Conservation (phyloP, 495 filamentous ascomycete species). For the Hamigera avellanea region DNA sequence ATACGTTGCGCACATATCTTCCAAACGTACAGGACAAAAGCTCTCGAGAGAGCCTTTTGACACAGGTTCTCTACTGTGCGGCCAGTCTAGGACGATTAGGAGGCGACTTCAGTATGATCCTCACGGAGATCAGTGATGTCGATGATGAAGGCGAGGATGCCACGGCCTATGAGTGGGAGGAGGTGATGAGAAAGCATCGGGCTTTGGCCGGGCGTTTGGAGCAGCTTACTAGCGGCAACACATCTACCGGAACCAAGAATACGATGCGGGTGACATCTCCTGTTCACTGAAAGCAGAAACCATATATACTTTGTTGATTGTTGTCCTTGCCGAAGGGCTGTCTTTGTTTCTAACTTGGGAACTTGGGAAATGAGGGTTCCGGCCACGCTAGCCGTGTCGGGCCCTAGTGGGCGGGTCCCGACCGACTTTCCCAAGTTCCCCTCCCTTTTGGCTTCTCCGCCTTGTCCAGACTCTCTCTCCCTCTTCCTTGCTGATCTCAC, state of each 20-base stretch:
- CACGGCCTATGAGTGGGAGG: conserved; percentile 64
- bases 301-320: too few relatives aligned
- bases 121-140: conserved; percentile 55
- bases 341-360: conserved; percentile 1
- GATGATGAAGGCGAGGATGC: conserved; percentile 36
- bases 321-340: too few relatives aligned
- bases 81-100: conserved; percentile 86
- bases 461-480: neutral
- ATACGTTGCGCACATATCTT: conserved; percentile 68
- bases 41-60: conserved; percentile 74
- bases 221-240: conserved; percentile 45
- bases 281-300: neutral
- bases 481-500: neutral
- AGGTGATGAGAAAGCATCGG: conserved; percentile 81
- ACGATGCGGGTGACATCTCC: conserved; percentile 9
- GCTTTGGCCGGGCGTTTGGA: conserved; percentile 79
- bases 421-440: too few relatives aligned
- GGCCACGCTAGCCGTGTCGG: conserved; percentile 6
- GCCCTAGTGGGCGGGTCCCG: conserved; percentile 6
- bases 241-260: conserved; percentile 7
- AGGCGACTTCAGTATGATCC: conserved; percentile 82
- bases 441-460: conserved; percentile 4
- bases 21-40: conserved; percentile 72
- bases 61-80: conserved; percentile 91
- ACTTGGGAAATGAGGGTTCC: too few relatives aligned